phyloP scores from a whole-genome alignment of 2,329 filamentous ascomycete species.

The Pseudocercospora fijiensis region DNA sequence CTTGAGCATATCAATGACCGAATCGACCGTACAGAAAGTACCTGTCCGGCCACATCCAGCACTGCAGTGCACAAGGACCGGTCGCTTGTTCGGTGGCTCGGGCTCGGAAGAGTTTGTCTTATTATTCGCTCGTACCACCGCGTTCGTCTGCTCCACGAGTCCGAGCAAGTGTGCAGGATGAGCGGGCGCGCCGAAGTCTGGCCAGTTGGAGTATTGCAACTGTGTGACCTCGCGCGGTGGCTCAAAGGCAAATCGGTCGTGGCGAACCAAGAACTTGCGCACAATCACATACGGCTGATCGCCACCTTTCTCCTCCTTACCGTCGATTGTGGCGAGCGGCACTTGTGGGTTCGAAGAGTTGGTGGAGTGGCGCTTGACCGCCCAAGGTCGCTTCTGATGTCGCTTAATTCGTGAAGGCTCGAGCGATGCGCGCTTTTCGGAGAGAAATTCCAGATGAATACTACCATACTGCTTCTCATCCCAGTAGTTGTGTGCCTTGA shows the following conservation, averaged over 20 bases:
- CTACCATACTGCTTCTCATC: conserved; percentile 72
- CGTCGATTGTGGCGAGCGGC: conserved; percentile 32
- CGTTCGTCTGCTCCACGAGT: conserved; percentile 85
- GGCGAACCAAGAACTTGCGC: conserved; percentile 80
- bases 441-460: conserved; percentile 71
- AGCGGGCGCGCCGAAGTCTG: conserved; percentile 90
- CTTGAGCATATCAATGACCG: conserved; percentile 93
- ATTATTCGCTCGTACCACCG: conserved; percentile 56
- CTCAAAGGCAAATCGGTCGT: conserved; percentile 73
- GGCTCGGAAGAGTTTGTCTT: conserved; percentile 52
- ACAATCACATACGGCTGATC: conserved; percentile 77
- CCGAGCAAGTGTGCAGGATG: conserved; percentile 83
- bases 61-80: conserved; percentile 90
- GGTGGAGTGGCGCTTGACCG: conserved; percentile 41
- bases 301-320: conserved; percentile 25
- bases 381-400: conserved; percentile 40
- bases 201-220: conserved; percentile 93
- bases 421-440: conserved; percentile 78
- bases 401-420: conserved; percentile 58
- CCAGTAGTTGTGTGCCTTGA: conserved; percentile 97
- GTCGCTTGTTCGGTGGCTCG: conserved; percentile 54
- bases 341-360: conserved; percentile 37
- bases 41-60: conserved; percentile 94
- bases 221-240: conserved; percentile 92
- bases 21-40: conserved; percentile 94